Percentiles rank a stretch among this genome's conserved stretches.
Evolutionary conservation across 2,329 filamentous ascomycete species (phyloP).

Genomic region (Dothideomycetes sp.): DNA sequence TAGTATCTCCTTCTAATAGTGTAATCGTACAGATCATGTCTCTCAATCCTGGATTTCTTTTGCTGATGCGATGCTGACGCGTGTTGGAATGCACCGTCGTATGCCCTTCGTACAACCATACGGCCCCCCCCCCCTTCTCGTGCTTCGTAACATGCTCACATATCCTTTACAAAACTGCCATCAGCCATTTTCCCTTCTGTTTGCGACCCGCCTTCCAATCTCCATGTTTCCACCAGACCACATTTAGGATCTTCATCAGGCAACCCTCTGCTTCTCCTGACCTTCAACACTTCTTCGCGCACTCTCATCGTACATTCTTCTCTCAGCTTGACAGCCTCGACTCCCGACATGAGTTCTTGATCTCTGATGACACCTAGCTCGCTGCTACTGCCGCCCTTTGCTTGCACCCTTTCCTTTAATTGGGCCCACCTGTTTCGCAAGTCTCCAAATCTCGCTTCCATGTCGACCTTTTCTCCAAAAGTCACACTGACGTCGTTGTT

Average conservation of each 20-base stretch:
- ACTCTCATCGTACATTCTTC: conserved; percentile 72
- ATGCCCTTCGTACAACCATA: too few species aligned
- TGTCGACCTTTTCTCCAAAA: conserved; percentile 69
- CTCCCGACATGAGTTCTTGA: conserved; percentile 54
- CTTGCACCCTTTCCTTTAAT: conserved; percentile 45
- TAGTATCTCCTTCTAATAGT: too few species aligned
- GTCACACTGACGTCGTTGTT: conserved; percentile 61
- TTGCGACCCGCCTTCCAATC: conserved; percentile 40
- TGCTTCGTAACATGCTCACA: too few species aligned
- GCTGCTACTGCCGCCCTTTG: conserved; percentile 17
- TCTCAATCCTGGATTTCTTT: too few species aligned
- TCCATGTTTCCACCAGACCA: conserved; percentile 73
- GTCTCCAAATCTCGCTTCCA: conserved; percentile 65
- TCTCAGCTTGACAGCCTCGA: conserved; percentile 66
- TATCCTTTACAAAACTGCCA: conserved; percentile 49
- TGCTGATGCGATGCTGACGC: too few species aligned
- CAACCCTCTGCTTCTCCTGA: conserved; percentile 60
- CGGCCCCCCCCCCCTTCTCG: too few species aligned
- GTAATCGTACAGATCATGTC: too few species aligned
- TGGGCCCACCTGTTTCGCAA: conserved; percentile 63
- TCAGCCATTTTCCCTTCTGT: conserved; percentile 49
- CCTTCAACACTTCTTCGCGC: conserved; percentile 66
- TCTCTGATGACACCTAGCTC: conserved; percentile 51
- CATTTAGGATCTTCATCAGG: conserved; percentile 71
- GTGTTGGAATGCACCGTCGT: too few species aligned